phyloP scores from a whole-genome alignment of 192 early-diverging fungal genomes.

The Entomortierella beljakovae region DNA sequence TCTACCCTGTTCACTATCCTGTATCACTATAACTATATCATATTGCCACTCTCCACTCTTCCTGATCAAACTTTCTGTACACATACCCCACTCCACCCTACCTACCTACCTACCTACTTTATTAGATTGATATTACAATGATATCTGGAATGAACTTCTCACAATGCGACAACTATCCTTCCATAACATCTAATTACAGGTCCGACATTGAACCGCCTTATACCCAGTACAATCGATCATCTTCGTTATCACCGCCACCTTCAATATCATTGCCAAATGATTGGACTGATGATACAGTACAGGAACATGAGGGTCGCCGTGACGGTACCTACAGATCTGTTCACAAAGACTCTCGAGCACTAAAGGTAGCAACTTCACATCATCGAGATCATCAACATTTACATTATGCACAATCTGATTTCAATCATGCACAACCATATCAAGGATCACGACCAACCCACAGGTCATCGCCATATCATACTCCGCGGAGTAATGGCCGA shows the following conservation, averaged over 20 bases:
- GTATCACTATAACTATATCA: too few species aligned
- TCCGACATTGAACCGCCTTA: slow-evolving; percentile 28
- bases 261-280: slow-evolving; percentile 3
- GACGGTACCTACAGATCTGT: slow-evolving; percentile 5
- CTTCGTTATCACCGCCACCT: slow-evolving; percentile 20
- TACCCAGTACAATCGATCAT: slow-evolving; percentile 5
- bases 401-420: not conserved
- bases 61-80: not conserved
- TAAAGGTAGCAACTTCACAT: slow-evolving; percentile 4
- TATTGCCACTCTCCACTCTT: not conserved
- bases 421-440: not conserved
- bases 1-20: too few species aligned
- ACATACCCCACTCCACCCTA: not conserved
- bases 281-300: slow-evolving; percentile 4
- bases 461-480: slow-evolving; percentile 14
- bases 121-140: not conserved
- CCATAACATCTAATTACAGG: slow-evolving; percentile 27
- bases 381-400: slow-evolving; percentile 3
- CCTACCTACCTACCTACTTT: too few species aligned
- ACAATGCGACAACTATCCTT: slow-evolving; percentile 36
- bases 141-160: slow-evolving; percentile 16
- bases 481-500: slow-evolving; percentile 21
- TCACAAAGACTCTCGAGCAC: slow-evolving; percentile 10
- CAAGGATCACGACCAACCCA: slow-evolving; percentile 1
- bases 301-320: not conserved